A percentile compares a stretch with the other conserved stretches of the same genome.
Conservation (phyloP, 2,329 filamentous ascomycete species). For the Claviceps sorghi region DNA sequence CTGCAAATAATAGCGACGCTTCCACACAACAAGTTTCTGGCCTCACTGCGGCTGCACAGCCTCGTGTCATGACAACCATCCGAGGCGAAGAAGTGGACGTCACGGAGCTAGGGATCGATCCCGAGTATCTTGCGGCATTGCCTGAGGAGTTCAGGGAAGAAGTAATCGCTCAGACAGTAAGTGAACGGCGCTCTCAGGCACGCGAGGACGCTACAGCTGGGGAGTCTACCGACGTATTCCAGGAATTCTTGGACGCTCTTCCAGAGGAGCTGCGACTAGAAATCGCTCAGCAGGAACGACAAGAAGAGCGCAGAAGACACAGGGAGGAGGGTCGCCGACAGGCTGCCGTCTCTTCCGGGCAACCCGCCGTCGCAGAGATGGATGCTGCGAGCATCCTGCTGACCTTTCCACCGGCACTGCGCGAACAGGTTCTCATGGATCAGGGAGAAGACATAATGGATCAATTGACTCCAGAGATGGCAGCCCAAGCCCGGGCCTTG, state of each 20-base stretch:
- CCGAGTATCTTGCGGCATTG: constrained; percentile 90
- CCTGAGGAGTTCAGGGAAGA: constrained; percentile 94
- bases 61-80: constrained; percentile 66
- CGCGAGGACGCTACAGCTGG: constrained; percentile 52
- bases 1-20: constrained; percentile 18
- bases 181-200: constrained; percentile 66
- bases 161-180: constrained; percentile 82
- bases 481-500: constrained; percentile 69
- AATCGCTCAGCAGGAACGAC: constrained; percentile 77
- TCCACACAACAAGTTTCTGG: constrained; percentile 12
- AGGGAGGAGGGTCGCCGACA: constrained; percentile 67
- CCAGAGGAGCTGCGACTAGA: constrained; percentile 83
- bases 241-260: constrained; percentile 85
- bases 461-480: constrained; percentile 70
- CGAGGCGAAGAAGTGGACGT: constrained; percentile 82
- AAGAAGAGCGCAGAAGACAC: constrained; percentile 75
- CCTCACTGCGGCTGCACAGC: constrained; percentile 10
- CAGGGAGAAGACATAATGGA: constrained; percentile 80
- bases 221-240: constrained; percentile 70
- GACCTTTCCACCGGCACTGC: constrained; percentile 70
- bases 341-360: constrained; percentile 38
- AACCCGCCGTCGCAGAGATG: constrained; percentile 51
- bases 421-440: constrained; percentile 78
- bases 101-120: constrained; percentile 84
- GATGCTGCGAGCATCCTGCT: constrained; percentile 85